Conservation (phyloP, 768 basidiomycete genomes). For the Macrolepiota fuliginosa region DNA sequence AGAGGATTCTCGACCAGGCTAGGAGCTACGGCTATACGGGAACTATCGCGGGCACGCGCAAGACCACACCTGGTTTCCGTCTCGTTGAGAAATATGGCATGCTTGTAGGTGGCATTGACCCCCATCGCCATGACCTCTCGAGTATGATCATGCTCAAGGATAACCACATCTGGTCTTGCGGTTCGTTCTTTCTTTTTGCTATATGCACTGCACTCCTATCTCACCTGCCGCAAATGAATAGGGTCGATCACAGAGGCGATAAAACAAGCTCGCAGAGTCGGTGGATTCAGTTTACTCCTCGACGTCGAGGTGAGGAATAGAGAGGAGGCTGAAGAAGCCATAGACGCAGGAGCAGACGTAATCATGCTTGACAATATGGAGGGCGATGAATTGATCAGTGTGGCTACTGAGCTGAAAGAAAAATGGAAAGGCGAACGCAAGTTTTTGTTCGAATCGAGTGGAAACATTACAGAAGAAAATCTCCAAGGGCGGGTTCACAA, state of each 20-base stretch:
- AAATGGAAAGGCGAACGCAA: constrained; percentile 80
- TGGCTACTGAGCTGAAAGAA: constrained; percentile 69
- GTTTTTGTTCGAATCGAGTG: constrained; percentile 92
- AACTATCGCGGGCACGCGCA: constrained; percentile 90
- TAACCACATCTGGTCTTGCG: constrained; percentile 98
- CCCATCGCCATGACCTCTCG: constrained; percentile 94
- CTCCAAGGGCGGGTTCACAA: constrained; percentile 77
- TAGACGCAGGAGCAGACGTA: constrained; percentile 91
- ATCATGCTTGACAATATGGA: constrained; percentile 96
- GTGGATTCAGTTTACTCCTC: constrained; percentile 87
- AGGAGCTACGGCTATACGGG: constrained; percentile 78
- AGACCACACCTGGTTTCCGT: constrained; percentile 97
- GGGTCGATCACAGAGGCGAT: constrained; percentile 93
- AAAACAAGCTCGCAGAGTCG: constrained; percentile 79
- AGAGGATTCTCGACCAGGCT: constrained; percentile 76
- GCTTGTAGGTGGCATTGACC: constrained; percentile 95
- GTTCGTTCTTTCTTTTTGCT: constrained; percentile 35
- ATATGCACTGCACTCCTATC: constrained; percentile 4
- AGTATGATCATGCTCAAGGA: constrained; percentile 99
- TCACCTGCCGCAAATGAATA: constrained; percentile 20
- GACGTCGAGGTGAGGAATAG: constrained; percentile 92
- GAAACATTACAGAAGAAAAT: constrained; percentile 90
- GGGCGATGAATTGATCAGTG: constrained; percentile 64
- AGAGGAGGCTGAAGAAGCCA: constrained; percentile 94
- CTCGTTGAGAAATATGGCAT: constrained; percentile 98